Evolutionary conservation across 768 basidiomycete genomes (phyloP), one percentile per base, ranked within the genome.

Genomic region (Amanita thiersii): DNA sequence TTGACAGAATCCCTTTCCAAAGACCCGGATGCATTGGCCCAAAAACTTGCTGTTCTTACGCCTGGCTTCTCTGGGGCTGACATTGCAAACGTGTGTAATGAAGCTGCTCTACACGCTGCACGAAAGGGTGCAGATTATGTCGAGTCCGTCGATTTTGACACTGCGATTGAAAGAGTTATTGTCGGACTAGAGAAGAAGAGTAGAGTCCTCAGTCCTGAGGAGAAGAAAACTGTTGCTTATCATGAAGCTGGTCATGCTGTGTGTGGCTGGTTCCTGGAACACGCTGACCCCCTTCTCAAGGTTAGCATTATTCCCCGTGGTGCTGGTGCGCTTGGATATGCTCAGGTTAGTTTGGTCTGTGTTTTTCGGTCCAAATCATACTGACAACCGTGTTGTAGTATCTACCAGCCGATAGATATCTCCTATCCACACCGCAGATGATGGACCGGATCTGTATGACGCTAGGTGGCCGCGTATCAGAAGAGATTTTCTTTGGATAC

Each of bases 171-270:
- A 68, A 79, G 96, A 29, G 96, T 99, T 25, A 93, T 98, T 49
- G 94, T 92, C 43, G 96, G 96, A 21, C 64, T 98, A 52, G 96
- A 98, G 73, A 75, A 90, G 57, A 99, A 97, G 75, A 90, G 85
- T 50, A 71, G 93, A 44, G 86, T 98, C 20, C 69, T 99, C 33
- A 92, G 87, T 53, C 73, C 80, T 17, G 91, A 96, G 52, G 96
- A 99, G 73, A 99, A 99, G 81, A 93, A 82, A 66, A 97, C 87
- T 0, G 93, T 98, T 31, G 96, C 96, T 5, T 97, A 98, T 59
- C 96, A 99, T 56, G 96, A 99, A 69, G 96, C 96, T 17, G 96
- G 96, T 3, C 96, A 99, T 61, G 96, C 96, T 15, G 83, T 98
- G 33, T 93, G 89, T 55, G 96, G 96, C 3, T 99, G 96, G 96